Evolutionary conservation across 352 stramenopile genomes (phyloP), one percentile per base, ranked within the genome.

Genomic region (Phytophthora parvispora): DNA sequence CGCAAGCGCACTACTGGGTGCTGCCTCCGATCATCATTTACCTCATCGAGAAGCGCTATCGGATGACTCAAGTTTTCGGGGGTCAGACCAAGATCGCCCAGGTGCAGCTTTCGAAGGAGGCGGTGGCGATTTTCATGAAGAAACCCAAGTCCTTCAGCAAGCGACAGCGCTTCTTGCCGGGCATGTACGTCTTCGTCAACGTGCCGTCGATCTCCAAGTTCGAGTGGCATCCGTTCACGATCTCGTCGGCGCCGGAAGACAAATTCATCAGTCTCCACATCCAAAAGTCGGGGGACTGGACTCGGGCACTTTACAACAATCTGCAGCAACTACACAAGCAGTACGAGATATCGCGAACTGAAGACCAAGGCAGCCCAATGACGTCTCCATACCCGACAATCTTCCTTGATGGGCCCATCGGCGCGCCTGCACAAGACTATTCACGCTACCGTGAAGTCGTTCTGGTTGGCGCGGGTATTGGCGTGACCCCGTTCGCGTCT

Each of bases 171-270:
- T 92, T 88, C 66, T 61, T 82, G 40, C 81, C 86, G 4, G 84
- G 86, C 4, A 92, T 93, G 86, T 97, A 97, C 67, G 79, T 92
- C 31, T 97, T 89, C 59, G 48, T 97, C 18, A 93, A 97, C 50
- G 75, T 97, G 15, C 89, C 90, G 1, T 50, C 77, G 18, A 81
- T 97, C 64, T 94, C 87, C 8, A 67, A 80, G 42, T 83, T 84
- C 31, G 83, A 97, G 74, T 97, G 90, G 90, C 92, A 97, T 77
- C 90, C 92, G 31, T 98, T 97, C 69, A 97, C 87, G 31, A 86
- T 98, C 57, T 95, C 89, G n/a, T 95, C 85, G 4, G 89, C 88
- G 1, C 91, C 91, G 0, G 71, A 90, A 53, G 87, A 97, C 60
- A 66, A 78, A 8, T 86, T 84, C 43, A 48, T 93, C 15, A 89